phyloP scores from a whole-genome alignment of 768 basidiomycete genomes.

The Dacryopinax primogenitus region DNA sequence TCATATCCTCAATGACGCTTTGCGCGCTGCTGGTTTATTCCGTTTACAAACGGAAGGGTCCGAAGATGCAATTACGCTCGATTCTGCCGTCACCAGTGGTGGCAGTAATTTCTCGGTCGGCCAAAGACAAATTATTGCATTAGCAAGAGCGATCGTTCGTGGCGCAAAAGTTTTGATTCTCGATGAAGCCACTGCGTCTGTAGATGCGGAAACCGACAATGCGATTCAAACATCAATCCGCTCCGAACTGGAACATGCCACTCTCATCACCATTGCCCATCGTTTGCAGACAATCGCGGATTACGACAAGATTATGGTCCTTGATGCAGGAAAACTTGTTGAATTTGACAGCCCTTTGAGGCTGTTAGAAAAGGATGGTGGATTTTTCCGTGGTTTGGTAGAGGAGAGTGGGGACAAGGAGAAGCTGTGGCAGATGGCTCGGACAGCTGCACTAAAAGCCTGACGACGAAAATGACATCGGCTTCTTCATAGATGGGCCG shows the following conservation, averaged over 20 bases:
- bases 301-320: conserved; percentile 39
- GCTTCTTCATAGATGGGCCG: not conserved
- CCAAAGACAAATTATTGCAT: conserved; percentile 32
- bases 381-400: not conserved
- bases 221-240: conserved; percentile 38
- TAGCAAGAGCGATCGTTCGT: conserved; percentile 26
- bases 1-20: conserved; percentile 18
- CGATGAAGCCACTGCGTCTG: conserved; percentile 22
- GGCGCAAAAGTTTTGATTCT: conserved; percentile 17
- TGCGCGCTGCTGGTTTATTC: conserved; percentile 20
- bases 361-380: not conserved
- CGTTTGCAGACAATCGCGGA: conserved; percentile 48
- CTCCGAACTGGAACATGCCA: conserved; percentile 32
- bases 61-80: conserved; percentile 21
- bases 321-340: conserved; percentile 1
- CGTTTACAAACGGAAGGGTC: not conserved
- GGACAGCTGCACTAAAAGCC: not conserved
- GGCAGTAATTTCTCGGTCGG: conserved; percentile 33
- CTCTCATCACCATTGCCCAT: conserved; percentile 48
- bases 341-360: not conserved
- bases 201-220: conserved; percentile 29
- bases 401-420: conserved; percentile 1
- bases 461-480: not conserved
- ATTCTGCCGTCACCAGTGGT: conserved; percentile 26
- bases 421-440: not conserved